phyloP scores from a whole-genome alignment of 2,329 filamentous ascomycete species.

The Penicillium sp. region DNA sequence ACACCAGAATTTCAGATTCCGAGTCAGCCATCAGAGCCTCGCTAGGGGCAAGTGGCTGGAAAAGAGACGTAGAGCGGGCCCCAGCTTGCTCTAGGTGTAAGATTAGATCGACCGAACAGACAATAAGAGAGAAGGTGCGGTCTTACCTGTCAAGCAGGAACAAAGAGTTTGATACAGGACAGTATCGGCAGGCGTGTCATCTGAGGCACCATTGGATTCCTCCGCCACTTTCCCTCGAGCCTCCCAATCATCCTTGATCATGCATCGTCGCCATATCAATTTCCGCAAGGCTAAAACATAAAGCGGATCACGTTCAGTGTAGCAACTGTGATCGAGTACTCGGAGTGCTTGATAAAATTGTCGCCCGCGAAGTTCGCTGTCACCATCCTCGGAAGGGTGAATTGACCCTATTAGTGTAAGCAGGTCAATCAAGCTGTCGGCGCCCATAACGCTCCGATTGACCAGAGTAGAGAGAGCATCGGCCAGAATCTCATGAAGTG shows the following conservation, averaged over 20 bases:
- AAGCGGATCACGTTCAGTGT: slow-evolving; percentile 51
- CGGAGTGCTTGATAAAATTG: slow-evolving; percentile 74
- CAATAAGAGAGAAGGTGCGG: not conserved
- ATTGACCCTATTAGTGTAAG: slow-evolving; percentile 72
- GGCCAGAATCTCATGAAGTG: slow-evolving; percentile 68
- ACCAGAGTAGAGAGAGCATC: slow-evolving; percentile 68
- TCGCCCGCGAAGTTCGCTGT: slow-evolving; percentile 49
- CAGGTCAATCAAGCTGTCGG: slow-evolving; percentile 57
- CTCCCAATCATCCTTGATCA: slow-evolving; percentile 80
- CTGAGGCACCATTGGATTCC: slow-evolving; percentile 67
- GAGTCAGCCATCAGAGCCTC: slow-evolving; percentile 31
- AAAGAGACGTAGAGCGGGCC: slow-evolving; percentile 19
- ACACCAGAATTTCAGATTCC: slow-evolving; percentile 51
- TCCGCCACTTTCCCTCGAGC: slow-evolving; percentile 72
- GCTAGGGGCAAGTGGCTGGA: slow-evolving; percentile 26
- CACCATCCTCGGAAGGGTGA: slow-evolving; percentile 45
- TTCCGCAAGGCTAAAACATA: slow-evolving; percentile 29
- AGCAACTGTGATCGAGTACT: slow-evolving; percentile 52
- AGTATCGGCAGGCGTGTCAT: slow-evolving; percentile 62
- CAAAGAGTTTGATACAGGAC: slow-evolving; percentile 66
- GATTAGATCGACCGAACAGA: slow-evolving; percentile 7
- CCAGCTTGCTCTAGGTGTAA: slow-evolving; percentile 17
- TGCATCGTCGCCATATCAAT: slow-evolving; percentile 80
- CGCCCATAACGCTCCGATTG: slow-evolving; percentile 63
- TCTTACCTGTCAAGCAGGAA: slow-evolving; percentile 57